Percentiles rank a stretch among this genome's conserved stretches.
phyloP scores from a whole-genome alignment of 2,329 filamentous ascomycete genomes.

The Torrubiellomyces zombiae region DNA sequence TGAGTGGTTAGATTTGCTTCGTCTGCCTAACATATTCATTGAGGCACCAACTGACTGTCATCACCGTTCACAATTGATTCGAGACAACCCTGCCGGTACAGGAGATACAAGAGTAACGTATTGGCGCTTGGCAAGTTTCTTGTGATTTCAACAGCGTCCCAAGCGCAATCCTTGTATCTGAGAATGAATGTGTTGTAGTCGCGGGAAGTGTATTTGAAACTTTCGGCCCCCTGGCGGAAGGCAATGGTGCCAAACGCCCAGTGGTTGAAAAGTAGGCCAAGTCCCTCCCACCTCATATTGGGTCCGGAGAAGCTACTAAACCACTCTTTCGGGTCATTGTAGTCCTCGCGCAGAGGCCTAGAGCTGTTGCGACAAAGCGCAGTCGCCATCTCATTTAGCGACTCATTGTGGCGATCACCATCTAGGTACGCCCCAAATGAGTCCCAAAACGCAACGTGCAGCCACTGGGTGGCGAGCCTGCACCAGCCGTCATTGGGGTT shows the following conservation, averaged over 20 bases:
- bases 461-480: conserved; percentile 3
- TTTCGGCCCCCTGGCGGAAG: neutral
- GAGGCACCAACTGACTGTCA: conserved; percentile 13
- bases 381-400: conserved; percentile 14
- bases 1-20: neutral
- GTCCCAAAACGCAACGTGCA: conserved; percentile 6
- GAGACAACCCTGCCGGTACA: conserved; percentile 12
- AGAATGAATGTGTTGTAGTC: conserved; percentile 3
- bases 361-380: conserved; percentile 10
- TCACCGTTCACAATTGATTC: conserved; percentile 19
- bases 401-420: conserved; percentile 4
- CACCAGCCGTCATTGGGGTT: conserved; percentile 8
- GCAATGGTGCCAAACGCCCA: conserved; percentile 5
- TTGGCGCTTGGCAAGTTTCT: conserved; percentile 13
- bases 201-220: conserved; percentile 1
- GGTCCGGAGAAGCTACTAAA: conserved; percentile 15
- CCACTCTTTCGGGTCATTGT: conserved; percentile 13
- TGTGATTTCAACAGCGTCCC: conserved; percentile 11
- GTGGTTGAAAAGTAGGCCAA: conserved; percentile 16
- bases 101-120: conserved; percentile 15
- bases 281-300: conserved; percentile 18
- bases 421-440: conserved; percentile 7
- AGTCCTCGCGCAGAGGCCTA: neutral
- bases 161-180: conserved; percentile 7
- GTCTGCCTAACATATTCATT: too few species aligned